phyloP scores from a whole-genome alignment of 2,329 filamentous ascomycete species.

The Teratosphaeria nubilosa region DNA sequence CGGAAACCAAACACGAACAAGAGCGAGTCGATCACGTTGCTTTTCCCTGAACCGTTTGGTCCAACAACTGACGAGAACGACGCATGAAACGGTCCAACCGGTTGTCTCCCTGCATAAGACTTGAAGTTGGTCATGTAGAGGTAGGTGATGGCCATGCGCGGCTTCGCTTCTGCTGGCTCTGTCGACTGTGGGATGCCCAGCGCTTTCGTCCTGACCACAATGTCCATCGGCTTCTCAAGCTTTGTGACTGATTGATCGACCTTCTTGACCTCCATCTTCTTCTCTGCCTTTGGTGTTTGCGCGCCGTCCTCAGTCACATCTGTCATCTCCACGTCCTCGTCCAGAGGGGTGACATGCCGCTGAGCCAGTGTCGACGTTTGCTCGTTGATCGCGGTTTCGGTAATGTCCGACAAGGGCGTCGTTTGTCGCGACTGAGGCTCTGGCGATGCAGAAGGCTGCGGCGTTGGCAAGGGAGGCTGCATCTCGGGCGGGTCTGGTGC shows the following conservation, averaged over 20 bases:
- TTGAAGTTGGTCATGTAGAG: conserved; percentile 95
- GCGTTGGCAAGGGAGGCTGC: conserved; percentile 36
- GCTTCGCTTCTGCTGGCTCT: conserved; percentile 66
- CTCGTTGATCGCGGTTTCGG: conserved; percentile 55
- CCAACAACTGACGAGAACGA: conserved; percentile 98
- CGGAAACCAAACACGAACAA: conserved; percentile 99
- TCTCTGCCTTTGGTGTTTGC: conserved; percentile 18
- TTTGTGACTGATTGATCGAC: conserved; percentile 67
- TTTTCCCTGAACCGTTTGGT: conserved; percentile 95
- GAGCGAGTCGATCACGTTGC: conserved; percentile 95
- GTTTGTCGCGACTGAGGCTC: conserved; percentile 30
- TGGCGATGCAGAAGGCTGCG: conserved; percentile 34
- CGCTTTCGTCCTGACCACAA: conserved; percentile 76
- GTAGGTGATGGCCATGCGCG: conserved; percentile 86
- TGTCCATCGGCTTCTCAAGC: conserved; percentile 85
- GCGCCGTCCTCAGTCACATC: conserved; percentile 14
- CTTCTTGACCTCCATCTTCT: conserved; percentile 48
- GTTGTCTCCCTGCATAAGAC: conserved; percentile 89
- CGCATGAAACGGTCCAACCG: conserved; percentile 91
- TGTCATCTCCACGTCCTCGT: conserved; percentile 11
- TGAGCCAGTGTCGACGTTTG: conserved; percentile 31
- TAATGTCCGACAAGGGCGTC: conserved; percentile 65
- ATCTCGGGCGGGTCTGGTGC: conserved; percentile 27
- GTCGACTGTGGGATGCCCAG: conserved; percentile 53
- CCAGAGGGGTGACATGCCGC: conserved; percentile 5